Base-by-base conservation (phyloP, 192 early-diverging fungal species). In the Backusella morwellensis region DNA sequence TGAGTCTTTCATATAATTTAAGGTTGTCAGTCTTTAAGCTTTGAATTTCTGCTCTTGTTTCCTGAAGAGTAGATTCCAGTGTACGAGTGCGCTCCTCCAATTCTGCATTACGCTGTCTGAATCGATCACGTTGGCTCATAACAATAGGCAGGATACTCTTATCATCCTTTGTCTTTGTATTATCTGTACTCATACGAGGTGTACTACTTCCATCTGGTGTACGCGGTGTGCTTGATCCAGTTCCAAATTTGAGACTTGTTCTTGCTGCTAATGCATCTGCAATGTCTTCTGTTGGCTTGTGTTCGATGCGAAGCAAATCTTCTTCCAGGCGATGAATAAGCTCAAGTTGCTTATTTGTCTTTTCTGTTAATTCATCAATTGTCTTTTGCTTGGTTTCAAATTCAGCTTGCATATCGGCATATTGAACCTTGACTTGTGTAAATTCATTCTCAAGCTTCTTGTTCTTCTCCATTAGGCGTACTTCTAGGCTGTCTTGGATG, bases 1-100 rank as follows among this genome's bases (percentile, higher is more conserved):
- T 92, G 23, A 96, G 85, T 77, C 93, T 92, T 78, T 98, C 97
- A 79, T 95, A 98, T 67, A 98, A 81, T 75, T 94, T 93, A 52
- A 97, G 72, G 68, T 97, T 97, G 78, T 98, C 97, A 47, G 86
- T 83, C 77, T 93, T 89, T n/a, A 94, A 77, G 35, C 85, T 86
- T 15, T 92, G 88, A 4, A 91, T 78, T 72, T 95, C 88, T 47
- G 84, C 85, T 68, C 84, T 86, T 40, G 95, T 80, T 23, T 93
- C 92, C 2, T 83, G 76, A 7, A 93, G 81, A 35, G 81, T 80
- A 15, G 77, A 74, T 14, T 86, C 75, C 14, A 86, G 77, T 68
- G 78, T 32, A 17, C 91, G 91, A 40, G 92, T 71, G 56, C 90
- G 87, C 42, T 94, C 91, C 56, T 97, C 95, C 29, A 96, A 84